A percentile compares a stretch with the other conserved stretches of the same genome.
Conservation (phyloP, 2,329 filamentous ascomycete genomes). For the Ceratocystis diversiconidia region DNA sequence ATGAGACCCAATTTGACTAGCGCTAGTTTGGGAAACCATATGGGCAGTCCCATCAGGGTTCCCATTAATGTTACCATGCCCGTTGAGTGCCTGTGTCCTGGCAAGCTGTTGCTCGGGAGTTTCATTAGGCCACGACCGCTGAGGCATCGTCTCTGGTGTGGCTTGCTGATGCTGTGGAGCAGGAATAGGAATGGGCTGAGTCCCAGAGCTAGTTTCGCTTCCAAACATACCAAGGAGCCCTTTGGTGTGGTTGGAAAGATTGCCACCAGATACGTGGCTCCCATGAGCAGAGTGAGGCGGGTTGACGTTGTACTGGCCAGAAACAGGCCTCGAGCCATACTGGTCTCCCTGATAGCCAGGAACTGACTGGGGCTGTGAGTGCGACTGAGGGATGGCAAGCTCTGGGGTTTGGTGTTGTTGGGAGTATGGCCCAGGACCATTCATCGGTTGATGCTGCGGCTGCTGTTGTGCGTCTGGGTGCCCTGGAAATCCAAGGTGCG, state of each 20-base stretch:
- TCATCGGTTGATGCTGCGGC: neutral
- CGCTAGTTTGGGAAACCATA: neutral
- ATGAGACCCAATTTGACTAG: neutral
- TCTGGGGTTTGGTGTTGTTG: conserved; percentile 9
- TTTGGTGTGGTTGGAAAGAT: conserved; percentile 26
- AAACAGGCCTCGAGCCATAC: conserved; percentile 12
- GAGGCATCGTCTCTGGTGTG: neutral
- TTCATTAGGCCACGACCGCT: conserved; percentile 14
- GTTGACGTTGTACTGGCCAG: conserved; percentile 13
- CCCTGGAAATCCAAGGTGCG: neutral
- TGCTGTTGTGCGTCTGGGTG: conserved; percentile 3
- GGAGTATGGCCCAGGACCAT: conserved; percentile 2
- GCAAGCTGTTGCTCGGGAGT: conserved; percentile 12
- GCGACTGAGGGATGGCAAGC: conserved; percentile 2
- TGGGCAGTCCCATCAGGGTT: neutral
- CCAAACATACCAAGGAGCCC: conserved; percentile 31
- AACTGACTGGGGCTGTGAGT: conserved; percentile 15
- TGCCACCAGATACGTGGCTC: conserved; percentile 1
- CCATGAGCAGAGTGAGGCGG: conserved; percentile 3
- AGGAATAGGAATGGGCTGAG: conserved; percentile 9
- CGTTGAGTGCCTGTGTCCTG: neutral
- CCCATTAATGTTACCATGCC: neutral
- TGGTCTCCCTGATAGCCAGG: neutral
- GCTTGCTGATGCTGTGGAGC: neutral
- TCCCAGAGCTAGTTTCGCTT: conserved; percentile 20